These are phyloP conservation scores for Xylariaceae sp. DNA, from an alignment of 2,329 filamentous ascomycete genomes.

Conservation along the genomic window DNA sequence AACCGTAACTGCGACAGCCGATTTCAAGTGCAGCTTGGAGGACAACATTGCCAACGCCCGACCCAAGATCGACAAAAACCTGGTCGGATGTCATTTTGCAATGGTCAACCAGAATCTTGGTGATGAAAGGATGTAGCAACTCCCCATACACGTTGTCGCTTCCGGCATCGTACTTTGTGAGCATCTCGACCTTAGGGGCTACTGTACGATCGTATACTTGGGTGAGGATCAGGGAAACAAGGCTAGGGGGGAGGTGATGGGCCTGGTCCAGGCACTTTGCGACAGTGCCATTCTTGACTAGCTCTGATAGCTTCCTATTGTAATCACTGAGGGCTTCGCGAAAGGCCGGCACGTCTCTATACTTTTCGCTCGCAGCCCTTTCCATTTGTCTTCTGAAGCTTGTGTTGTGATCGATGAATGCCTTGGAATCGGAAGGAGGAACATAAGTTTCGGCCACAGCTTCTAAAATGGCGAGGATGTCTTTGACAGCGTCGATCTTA, in stretches of 20 bases:
- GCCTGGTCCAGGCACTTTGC: slow-evolving; percentile 67
- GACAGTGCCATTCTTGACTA: slow-evolving; percentile 70
- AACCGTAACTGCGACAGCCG: slow-evolving; percentile 93
- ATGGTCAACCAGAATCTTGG: slow-evolving; percentile 73
- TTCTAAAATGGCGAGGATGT: slow-evolving; percentile 68
- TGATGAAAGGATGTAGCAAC: slow-evolving; percentile 79
- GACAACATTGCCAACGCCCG: slow-evolving; percentile 93
- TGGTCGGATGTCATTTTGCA: slow-evolving; percentile 77
- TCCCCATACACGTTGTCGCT: slow-evolving; percentile 95
- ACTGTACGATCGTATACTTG: slow-evolving; percentile 93
- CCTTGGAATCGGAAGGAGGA: slow-evolving; percentile 62
- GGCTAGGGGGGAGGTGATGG: slow-evolving; percentile 66
- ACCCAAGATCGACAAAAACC: slow-evolving; percentile 91
- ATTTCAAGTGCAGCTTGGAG: slow-evolving; percentile 90
- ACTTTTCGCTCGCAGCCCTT: slow-evolving; percentile 67
- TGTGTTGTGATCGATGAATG: slow-evolving; percentile 67
- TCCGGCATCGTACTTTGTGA: slow-evolving; percentile 84
- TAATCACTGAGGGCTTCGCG: slow-evolving; percentile 70
- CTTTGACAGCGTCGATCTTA: slow-evolving; percentile 72
- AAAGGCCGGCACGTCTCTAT: slow-evolving; percentile 65
- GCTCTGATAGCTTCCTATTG: slow-evolving; percentile 65
- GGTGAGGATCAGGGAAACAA: slow-evolving; percentile 76
- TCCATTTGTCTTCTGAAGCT: slow-evolving; percentile 77
- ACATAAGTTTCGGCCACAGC: slow-evolving; percentile 75
- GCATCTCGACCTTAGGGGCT: slow-evolving; percentile 78